These are phyloP conservation scores for Phytophthora colocasiae DNA, from an alignment of 352 stramenopile genomes.

Conservation along the genomic window DNA sequence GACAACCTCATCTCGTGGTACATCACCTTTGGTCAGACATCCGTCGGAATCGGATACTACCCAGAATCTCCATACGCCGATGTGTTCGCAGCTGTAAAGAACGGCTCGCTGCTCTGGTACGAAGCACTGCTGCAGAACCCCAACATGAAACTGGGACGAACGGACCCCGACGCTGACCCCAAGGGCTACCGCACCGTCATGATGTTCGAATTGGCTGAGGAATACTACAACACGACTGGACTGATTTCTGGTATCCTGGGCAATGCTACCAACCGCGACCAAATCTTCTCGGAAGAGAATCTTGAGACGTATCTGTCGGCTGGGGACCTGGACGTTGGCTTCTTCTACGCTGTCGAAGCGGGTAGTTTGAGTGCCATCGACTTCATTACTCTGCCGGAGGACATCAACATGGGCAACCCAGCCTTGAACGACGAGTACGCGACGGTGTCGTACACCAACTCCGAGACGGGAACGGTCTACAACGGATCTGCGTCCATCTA, in stretches of 20 bases:
- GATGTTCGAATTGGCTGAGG: conserved; percentile 44
- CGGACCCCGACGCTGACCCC: conserved; percentile 39
- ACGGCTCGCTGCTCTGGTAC: conserved; percentile 42
- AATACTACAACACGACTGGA: conserved; percentile 38
- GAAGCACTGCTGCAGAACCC: conserved; percentile 37
- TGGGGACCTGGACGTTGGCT: conserved; percentile 39
- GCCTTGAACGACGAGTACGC: conserved; percentile 37
- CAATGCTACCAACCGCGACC: conserved; percentile 40
- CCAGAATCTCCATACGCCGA: conserved; percentile 35
- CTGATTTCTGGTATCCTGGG: conserved; percentile 31
- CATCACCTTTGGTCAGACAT: conserved; percentile 41
- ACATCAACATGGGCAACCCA: conserved; percentile 41
- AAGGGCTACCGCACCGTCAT: conserved; percentile 47
- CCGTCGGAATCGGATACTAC: conserved; percentile 37
- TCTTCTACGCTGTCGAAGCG: conserved; percentile 41
- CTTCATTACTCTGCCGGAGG: conserved; percentile 38
- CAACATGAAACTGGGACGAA: conserved; percentile 39
- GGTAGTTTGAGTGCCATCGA: conserved; percentile 33
- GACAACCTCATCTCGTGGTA: conserved; percentile 44
- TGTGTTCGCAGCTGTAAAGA: conserved; percentile 36
- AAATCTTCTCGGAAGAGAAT: conserved; percentile 48
- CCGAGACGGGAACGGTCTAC: conserved; percentile 39
- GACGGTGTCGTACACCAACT: conserved; percentile 43
- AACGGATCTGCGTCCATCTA: conserved; percentile 47
- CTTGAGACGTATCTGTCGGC: conserved; percentile 37